Conservation (phyloP, 2,329 filamentous ascomycete genomes). For the Botrytis fragariae region DNA sequence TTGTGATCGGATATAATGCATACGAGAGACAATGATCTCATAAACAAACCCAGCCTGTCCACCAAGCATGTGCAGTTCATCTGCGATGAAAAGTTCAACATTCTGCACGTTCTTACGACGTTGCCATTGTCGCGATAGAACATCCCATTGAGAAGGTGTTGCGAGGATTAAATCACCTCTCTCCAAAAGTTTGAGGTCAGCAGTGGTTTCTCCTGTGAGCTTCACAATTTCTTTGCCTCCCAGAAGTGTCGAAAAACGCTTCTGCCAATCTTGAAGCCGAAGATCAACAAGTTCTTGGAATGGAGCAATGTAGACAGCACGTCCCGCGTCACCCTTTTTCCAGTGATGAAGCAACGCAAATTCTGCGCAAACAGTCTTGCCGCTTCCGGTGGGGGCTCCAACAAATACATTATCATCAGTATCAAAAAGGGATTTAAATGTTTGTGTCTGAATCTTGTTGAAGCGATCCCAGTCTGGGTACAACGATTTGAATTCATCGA, state of each 20-base stretch:
- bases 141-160: slow-evolving; percentile 93
- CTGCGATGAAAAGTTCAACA: slow-evolving; percentile 87
- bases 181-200: slow-evolving; percentile 85
- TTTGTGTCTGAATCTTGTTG: slow-evolving; percentile 97
- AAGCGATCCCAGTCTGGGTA: slow-evolving; percentile 86
- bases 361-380: slow-evolving; percentile 95
- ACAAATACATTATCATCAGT: slow-evolving; percentile 93
- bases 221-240: slow-evolving; percentile 91
- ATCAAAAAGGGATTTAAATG: slow-evolving; percentile 89
- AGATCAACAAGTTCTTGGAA: slow-evolving; percentile 91
- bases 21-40: slow-evolving; percentile 94
- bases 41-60: slow-evolving; percentile 85
- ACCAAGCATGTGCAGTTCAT: slow-evolving; percentile 91
- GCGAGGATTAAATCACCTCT: slow-evolving; percentile 86
- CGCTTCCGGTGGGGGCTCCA: slow-evolving; percentile 88
- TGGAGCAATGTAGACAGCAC: slow-evolving; percentile 90
- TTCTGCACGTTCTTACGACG: slow-evolving; percentile 91
- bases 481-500: slow-evolving; percentile 73
- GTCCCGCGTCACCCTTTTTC: slow-evolving; percentile 67
- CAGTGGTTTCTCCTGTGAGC: slow-evolving; percentile 87
- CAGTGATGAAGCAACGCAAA: slow-evolving; percentile 89
- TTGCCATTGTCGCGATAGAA: slow-evolving; percentile 93
- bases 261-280: slow-evolving; percentile 79
- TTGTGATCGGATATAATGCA: slow-evolving; percentile 92
- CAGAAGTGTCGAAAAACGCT: slow-evolving; percentile 66